phyloP scores from a whole-genome alignment of 1,284 basidiomycete species.

The Ustilago shanxiensis region DNA sequence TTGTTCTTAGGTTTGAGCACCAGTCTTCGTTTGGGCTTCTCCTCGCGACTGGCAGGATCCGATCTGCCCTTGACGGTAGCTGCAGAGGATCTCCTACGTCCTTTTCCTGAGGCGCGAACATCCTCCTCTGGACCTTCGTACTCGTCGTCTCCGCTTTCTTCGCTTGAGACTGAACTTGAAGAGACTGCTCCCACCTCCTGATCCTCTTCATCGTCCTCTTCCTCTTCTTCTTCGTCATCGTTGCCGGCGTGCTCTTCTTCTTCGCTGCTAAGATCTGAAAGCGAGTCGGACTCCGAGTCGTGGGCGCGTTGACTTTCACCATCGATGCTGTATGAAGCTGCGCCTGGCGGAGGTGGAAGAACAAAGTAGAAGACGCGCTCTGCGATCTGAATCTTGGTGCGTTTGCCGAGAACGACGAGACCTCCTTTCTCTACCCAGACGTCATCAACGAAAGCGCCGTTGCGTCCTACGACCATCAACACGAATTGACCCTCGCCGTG shows the following conservation, averaged over 20 bases:
- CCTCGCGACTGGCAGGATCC: slow-evolving; percentile 21
- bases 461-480: slow-evolving; percentile 89
- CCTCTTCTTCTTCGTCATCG: slow-evolving; percentile 31
- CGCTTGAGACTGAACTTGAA: slow-evolving; percentile 27
- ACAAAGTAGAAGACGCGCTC: slow-evolving; percentile 97
- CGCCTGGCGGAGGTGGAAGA: slow-evolving; percentile 74
- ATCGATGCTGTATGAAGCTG: slow-evolving; percentile 34
- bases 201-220: slow-evolving; percentile 8
- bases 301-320: slow-evolving; percentile 31
- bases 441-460: slow-evolving; percentile 98
- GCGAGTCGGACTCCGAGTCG: slow-evolving; percentile 49
- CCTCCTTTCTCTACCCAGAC: slow-evolving; percentile 91
- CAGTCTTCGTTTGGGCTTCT: slow-evolving; percentile 42
- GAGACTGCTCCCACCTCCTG: slow-evolving; percentile 19
- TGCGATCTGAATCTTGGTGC: slow-evolving; percentile 98
- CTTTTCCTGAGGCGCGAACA: slow-evolving; percentile 10
- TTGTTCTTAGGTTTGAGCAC: slow-evolving; percentile 50
- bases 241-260: slow-evolving; percentile 29
- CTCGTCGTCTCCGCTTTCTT: slow-evolving; percentile 32
- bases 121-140: slow-evolving; percentile 26
- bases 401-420: slow-evolving; percentile 74
- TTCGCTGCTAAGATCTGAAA: slow-evolving; percentile 57
- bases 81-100: slow-evolving; percentile 33
- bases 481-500: slow-evolving; percentile 81
- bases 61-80: slow-evolving; percentile 17